A percentile compares a stretch with the other conserved stretches of the same genome.
Conservation (phyloP, 2,329 filamentous ascomycete species). For the Amauroascus verrucosus region DNA sequence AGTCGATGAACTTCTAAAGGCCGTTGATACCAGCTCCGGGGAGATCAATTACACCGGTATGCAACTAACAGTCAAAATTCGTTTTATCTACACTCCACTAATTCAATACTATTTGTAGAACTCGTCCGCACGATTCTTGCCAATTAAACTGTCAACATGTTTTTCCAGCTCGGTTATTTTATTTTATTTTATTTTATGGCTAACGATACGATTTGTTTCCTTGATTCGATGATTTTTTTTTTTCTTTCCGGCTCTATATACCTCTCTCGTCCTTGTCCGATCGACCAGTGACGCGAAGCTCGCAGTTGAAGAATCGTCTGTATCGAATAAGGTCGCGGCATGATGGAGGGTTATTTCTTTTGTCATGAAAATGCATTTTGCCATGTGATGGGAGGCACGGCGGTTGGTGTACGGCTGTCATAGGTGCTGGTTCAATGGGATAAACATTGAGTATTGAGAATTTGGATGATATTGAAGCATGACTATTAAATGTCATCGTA, state of each 20-base stretch:
- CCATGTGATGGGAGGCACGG: not conserved
- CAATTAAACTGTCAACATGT: slow-evolving; percentile 48
- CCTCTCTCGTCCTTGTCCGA: not conserved
- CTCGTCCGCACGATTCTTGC: slow-evolving; percentile 78
- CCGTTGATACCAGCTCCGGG: slow-evolving; percentile 87
- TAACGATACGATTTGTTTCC: slow-evolving; percentile 15
- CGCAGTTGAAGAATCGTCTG: not conserved
- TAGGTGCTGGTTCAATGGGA: slow-evolving; percentile 9
- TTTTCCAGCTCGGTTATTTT: slow-evolving; percentile 18
- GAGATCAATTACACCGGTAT: slow-evolving; percentile 96
- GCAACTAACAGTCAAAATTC: slow-evolving; percentile 23
- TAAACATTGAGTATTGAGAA: not conserved
- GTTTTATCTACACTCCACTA: slow-evolving; percentile 2
- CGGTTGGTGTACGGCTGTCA: slow-evolving; percentile 6
- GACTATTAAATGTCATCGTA: not conserved
- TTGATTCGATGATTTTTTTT: not conserved
- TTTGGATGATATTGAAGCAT: not conserved
- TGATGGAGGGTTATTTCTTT: not conserved
- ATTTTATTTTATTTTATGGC: slow-evolving; percentile 9
- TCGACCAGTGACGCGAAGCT: not conserved
- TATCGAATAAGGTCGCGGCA: not conserved
- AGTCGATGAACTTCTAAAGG: slow-evolving; percentile 97
- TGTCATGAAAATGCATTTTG: slow-evolving; percentile 1
- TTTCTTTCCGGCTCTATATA: not conserved
- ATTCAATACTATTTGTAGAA: slow-evolving; percentile 41